Base-by-base conservation (phyloP, 345 rosid species). In the Orychophragmus violaceus region DNA sequence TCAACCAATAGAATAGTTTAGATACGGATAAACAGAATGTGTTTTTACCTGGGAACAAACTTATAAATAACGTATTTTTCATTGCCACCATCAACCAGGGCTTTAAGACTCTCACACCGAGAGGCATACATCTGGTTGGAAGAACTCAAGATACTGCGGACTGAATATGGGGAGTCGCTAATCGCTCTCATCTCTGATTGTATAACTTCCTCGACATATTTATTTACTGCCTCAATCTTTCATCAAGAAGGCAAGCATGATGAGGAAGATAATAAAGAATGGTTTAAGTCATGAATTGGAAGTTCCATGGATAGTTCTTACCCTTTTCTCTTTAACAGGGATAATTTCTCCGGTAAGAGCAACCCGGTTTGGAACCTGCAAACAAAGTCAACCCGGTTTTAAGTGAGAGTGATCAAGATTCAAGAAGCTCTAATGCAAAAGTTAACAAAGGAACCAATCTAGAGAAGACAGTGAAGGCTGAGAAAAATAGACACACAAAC, bases 281-380 rank as follows among this genome's bases (percentile, higher is more conserved):
- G 5, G 21, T 8, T 1, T 50, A 5, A 37, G 25, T 27, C 29
- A 41, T 1, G 12, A 51, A 66, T 2, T 30, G 2, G 5, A 66
- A 56, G 27, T 23, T 22, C 13, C 18, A 59, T 23, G 13, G 14
- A 48, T 21, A 7, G 14, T 18, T 46, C 53, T 61, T 64, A 92
- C 98, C 86, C 83, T 86, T 72, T 82, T 81, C 41, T 79, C 87
- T 46, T 71, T 79, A 48, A 92, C 85, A 78, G 92, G 84, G 63
- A 76, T 42, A 41, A 86, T 76, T 60, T 89, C 93, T 58, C 98
- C 98, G 13, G 79, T 84, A 56, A 92, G 66, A 76, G 95, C 96
- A 74, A 87, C 82, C 68, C 88, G 78, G 49, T 80, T 74, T 3
- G 98, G 95, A 62, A 85, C 74, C 98, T 92, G 86, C 81, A 78